Base-by-base conservation (phyloP, 2,329 filamentous ascomycete species). In the Exophiala aquamarina region DNA sequence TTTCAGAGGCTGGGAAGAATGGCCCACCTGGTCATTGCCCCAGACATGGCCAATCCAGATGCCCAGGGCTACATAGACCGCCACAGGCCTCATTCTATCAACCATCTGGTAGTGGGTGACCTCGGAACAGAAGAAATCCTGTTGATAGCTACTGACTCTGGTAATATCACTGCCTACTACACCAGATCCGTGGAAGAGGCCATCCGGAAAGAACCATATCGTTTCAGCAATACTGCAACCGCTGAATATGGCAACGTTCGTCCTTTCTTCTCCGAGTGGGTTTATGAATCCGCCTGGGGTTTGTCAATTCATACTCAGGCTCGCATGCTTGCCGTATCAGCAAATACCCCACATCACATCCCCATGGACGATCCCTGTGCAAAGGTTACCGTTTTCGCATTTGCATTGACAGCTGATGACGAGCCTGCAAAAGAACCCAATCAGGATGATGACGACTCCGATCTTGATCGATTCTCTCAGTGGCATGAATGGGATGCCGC, bases 271-370 rank as follows among this genome's bases (percentile, higher is more conserved):
- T 80, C 82, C 49, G 79, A 86, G 29, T 90, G 87, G 62, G 89
- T 95, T 2, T 80, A 81, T 1, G 71, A 69, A 18, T 92, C 88
- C 50, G 92, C 91, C 2, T 98, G 93, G 93, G 93, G 92, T 0
- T 68, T 95, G 38, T 86, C 89, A 6, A 77, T 95, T 9, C 92
- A 97, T 64, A 77, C 81, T 52, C 72, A 83, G 53, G 89, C 88
- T n/a, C 82, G 91, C 0, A 72, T 96, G 52, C 86, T 98, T 53
- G 93, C 92, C 1, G 84, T 94, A 31, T 88, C 87, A 58, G 83
- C 87, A 0, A 98, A 98, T 63, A 79, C 76, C 0, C 47, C 50
- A 11, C 40, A 53, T 28, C 41, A 52, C 26, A 36, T 49, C 21
- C 21, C 41, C n/a, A 46, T 18, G 33, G 56, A 51, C 14, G 55